Percentiles rank a stretch among this genome's conserved stretches.
phyloP scores from a whole-genome alignment of 2,329 filamentous ascomycete genomes.

The Catunica adiposa region DNA sequence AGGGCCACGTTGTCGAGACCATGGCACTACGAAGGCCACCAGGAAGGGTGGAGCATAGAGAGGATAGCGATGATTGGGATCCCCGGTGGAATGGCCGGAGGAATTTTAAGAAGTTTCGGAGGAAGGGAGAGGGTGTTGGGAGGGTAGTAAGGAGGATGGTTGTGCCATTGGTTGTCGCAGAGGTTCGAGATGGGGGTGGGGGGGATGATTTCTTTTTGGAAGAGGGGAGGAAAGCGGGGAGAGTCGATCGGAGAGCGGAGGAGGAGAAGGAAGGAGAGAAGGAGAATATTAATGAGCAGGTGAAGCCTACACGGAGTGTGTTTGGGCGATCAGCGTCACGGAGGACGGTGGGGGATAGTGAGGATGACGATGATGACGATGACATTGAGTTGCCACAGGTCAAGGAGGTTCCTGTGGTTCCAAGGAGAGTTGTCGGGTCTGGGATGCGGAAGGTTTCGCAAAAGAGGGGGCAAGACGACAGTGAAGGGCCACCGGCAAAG shows the following conservation, averaged over 20 bases:
- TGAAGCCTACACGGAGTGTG: neutral
- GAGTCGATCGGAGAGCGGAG: too few relatives aligned
- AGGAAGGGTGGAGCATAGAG: conserved; percentile 18
- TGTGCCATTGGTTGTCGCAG: conserved; percentile 51
- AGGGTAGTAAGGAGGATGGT: conserved; percentile 38
- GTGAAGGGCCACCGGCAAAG: conserved; percentile 15
- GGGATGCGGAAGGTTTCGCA: neutral
- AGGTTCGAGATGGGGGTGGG: conserved; percentile 54
- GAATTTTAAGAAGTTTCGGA: conserved; percentile 84
- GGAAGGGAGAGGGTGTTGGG: conserved; percentile 33
- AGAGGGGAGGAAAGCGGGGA: conserved; percentile 20
- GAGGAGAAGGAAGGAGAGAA: neutral
- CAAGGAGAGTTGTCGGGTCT: neutral
- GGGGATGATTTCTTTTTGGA: conserved; percentile 65
- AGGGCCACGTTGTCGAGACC: conserved; percentile 59
- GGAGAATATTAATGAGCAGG: neutral
- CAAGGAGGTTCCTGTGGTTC: neutral
- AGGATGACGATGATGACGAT: conserved; percentile 19
- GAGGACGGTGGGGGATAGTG: conserved; percentile 18
- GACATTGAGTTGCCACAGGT: conserved; percentile 15
- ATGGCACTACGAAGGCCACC: conserved; percentile 42
- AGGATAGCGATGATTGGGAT: conserved; percentile 52
- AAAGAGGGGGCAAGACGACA: conserved; percentile 2
- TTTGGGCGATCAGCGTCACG: conserved; percentile 15
- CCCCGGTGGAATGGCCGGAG: conserved; percentile 82